Percentiles rank a stretch among this genome's conserved stretches.
Conservation (phyloP, 495 filamentous ascomycete species). For the Podospora comata region DNA sequence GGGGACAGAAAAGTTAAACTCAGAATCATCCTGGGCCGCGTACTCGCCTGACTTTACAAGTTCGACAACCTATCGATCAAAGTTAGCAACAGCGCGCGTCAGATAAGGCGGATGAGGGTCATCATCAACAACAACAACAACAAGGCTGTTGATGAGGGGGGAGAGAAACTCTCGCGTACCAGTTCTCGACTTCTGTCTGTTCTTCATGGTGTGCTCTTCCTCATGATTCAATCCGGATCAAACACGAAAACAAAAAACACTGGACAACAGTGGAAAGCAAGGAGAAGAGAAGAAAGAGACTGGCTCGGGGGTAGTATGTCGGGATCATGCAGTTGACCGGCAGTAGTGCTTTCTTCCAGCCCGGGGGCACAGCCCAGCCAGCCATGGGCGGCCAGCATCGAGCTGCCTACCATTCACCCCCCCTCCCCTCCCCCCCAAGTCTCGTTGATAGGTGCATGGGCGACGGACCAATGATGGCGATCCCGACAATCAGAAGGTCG, state of each 20-base stretch:
- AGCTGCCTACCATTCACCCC: not conserved
- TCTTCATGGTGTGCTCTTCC: conserved; percentile 28
- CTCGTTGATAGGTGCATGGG: conserved; percentile 15
- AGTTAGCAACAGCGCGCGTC: not conserved
- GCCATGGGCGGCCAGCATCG: not conserved
- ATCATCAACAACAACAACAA: not conserved
- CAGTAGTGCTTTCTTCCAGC: not conserved
- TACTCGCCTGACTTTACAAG: conserved; percentile 35
- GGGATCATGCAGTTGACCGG: not conserved
- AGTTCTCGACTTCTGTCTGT: conserved; percentile 35
- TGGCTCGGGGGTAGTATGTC: not conserved
- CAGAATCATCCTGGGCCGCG: conserved; percentile 5
- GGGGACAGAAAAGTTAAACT: conserved; percentile 2
- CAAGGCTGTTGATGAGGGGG: not conserved
- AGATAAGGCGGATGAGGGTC: not conserved
- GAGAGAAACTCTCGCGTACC: not conserved
- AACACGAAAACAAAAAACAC: conserved; percentile 1
- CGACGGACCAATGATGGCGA: conserved; percentile 16
- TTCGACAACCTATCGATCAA: conserved; percentile 24
- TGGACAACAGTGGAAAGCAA: not conserved
- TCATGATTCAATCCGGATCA: not conserved
- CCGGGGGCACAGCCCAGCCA: conserved; percentile 3
- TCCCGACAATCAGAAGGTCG: conserved; percentile 18
- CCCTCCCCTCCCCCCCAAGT: not conserved
- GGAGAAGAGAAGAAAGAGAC: not conserved